Evolutionary conservation across 352 stramenopile species (phyloP).

Genomic region (Globisporangium okanoganense): DNA sequence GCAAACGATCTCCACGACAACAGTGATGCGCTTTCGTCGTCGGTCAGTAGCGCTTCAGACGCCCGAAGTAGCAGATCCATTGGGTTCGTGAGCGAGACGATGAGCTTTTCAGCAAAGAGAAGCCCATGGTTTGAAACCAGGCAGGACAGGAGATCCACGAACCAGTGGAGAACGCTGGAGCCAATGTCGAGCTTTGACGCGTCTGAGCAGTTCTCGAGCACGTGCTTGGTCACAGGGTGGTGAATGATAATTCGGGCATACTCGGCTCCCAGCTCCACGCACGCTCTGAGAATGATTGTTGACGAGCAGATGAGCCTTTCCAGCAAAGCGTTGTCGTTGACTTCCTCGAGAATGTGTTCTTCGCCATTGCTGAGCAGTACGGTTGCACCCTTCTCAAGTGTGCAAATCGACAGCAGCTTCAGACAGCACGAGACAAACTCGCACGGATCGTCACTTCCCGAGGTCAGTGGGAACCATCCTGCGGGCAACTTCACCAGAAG

Average conservation of each 20-base stretch:
- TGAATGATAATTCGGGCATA: slow-evolving; percentile 20
- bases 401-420: neutral
- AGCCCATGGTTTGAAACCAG: slow-evolving; percentile 17
- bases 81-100: slow-evolving; percentile 14
- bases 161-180: slow-evolving; percentile 15
- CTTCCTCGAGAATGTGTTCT: neutral
- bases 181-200: neutral
- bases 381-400: neutral
- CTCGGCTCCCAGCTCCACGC: slow-evolving; percentile 17
- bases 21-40: neutral
- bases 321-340: neutral
- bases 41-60: neutral
- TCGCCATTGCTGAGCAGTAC: neutral
- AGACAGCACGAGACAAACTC: slow-evolving; percentile 4
- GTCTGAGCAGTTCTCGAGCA: slow-evolving; percentile 3
- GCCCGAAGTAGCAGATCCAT: slow-evolving; percentile 2
- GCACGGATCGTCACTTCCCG: neutral
- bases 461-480: neutral
- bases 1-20: slow-evolving; percentile 8
- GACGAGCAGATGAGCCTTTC: slow-evolving; percentile 20
- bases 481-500: neutral
- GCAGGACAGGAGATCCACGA: slow-evolving; percentile 14
- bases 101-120: slow-evolving; percentile 20
- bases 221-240: slow-evolving; percentile 14
- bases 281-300: slow-evolving; percentile 19